Evolutionary conservation across 352 stramenopile genomes (phyloP).

Genomic region (Phytopythium mirpurense): DNA sequence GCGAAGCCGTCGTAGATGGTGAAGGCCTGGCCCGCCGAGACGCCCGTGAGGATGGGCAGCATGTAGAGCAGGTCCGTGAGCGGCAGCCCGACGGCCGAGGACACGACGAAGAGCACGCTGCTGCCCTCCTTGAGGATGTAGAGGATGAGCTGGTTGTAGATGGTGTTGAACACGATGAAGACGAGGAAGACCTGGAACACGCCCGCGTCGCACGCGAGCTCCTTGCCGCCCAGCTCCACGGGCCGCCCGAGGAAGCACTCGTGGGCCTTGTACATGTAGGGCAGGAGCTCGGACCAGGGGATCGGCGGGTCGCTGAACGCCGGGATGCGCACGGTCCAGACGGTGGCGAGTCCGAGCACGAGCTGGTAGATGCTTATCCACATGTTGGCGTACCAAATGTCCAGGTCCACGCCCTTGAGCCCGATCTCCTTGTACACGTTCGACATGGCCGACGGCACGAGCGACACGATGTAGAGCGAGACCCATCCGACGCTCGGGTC

Average conservation of each 20-base stretch:
- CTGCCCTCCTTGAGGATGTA: slow-evolving; percentile 89
- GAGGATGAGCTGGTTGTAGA: slow-evolving; percentile 88
- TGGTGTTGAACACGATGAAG: slow-evolving; percentile 85
- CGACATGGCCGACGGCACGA: slow-evolving; percentile 59
- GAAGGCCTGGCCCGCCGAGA: slow-evolving; percentile 59
- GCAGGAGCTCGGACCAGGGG: slow-evolving; percentile 60
- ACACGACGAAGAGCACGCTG: slow-evolving; percentile 86
- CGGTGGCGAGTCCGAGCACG: slow-evolving; percentile 53
- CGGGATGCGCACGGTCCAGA: slow-evolving; percentile 77
- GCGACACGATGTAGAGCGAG: slow-evolving; percentile 67
- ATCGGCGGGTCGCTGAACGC: slow-evolving; percentile 79
- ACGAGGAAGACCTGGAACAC: slow-evolving; percentile 74
- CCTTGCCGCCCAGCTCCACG: slow-evolving; percentile 59
- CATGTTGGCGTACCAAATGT: slow-evolving; percentile 87
- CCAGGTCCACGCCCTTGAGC: slow-evolving; percentile 82
- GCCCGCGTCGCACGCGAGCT: slow-evolving; percentile 51
- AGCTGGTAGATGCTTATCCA: slow-evolving; percentile 86
- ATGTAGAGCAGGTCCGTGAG: slow-evolving; percentile 85
- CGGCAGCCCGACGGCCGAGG: slow-evolving; percentile 73
- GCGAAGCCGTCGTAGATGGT: slow-evolving; percentile 87
- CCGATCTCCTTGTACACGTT: slow-evolving; percentile 90
- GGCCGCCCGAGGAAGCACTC: slow-evolving; percentile 70
- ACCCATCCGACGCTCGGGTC: slow-evolving; percentile 77
- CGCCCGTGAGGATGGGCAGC: slow-evolving; percentile 71
- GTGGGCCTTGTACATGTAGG: slow-evolving; percentile 63